A percentile compares a stretch with the other conserved stretches of the same genome.
Conservation (phyloP, 2,329 filamentous ascomycete genomes). For the Penicillium sp. region DNA sequence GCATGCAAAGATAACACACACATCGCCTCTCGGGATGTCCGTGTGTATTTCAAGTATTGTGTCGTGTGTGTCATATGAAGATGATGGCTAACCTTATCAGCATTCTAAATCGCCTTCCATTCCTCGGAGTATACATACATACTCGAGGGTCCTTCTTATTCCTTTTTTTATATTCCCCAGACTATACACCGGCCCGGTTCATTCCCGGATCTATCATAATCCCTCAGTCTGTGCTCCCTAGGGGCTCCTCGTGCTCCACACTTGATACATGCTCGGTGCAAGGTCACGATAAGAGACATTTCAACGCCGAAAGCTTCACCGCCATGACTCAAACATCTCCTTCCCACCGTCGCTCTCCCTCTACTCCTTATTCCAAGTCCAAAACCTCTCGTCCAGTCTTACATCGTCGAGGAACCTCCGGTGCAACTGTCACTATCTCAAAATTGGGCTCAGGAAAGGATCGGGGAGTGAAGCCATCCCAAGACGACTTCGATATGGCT, state of each 20-base stretch:
- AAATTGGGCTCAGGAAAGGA: conserved; percentile 35
- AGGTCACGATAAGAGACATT: conserved; percentile 25
- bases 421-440: conserved; percentile 31
- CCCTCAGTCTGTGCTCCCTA: conserved; percentile 30
- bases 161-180: not conserved
- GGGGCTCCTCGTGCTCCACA: conserved; percentile 31
- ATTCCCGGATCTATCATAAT: conserved; percentile 20
- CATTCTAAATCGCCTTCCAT: conserved; percentile 3
- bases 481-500: conserved; percentile 41
- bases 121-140: conserved; percentile 1
- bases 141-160: conserved; percentile 1
- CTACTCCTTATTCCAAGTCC: conserved; percentile 34
- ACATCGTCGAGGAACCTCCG: conserved; percentile 37
- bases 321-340: conserved; percentile 39
- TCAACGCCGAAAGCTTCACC: conserved; percentile 30
- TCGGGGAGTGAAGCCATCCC: conserved; percentile 25
- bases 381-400: conserved; percentile 33
- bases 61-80: not conserved
- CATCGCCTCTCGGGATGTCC: not conserved
- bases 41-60: not conserved
- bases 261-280: conserved; percentile 18
- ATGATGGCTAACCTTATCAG: conserved; percentile 21
- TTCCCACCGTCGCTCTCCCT: conserved; percentile 36
- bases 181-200: not conserved
- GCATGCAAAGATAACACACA: conserved; percentile 20